Base-by-base conservation (phyloP, 495 filamentous ascomycete species). In the Aspergillus avenaceus region DNA sequence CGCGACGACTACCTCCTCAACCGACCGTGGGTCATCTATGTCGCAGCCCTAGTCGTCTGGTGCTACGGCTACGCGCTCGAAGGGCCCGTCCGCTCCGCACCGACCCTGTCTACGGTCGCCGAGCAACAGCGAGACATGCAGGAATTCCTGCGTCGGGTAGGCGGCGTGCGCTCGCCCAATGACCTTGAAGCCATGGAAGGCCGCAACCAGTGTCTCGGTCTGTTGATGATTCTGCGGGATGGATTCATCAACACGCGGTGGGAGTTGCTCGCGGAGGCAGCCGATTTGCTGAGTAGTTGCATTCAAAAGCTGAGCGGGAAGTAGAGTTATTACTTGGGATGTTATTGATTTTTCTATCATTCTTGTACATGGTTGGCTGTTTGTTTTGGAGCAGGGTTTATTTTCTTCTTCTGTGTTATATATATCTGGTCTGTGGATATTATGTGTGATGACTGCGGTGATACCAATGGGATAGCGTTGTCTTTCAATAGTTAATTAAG, bases 21-120 rank as follows among this genome's bases (percentile, higher is more conserved):
- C 58, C 80, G 93, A 23, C 90, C 93, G 2, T 98, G 93, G 93
- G 90, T 97, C n/a, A 75, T 98, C 42, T 98, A 96, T 62, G 95
- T 95, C 50, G 89, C 93, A 1, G 82, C 85, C 2, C 74, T 97
- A 34, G 91, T 96, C 23, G 88, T 97, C 14, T 98, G 92, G 92
- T 91, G 82, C 47, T 98, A 97, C 60, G 93, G 90, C 19, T 97
- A 82, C 63, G 93, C 93, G 8, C 69, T 97, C 46, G 93, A 97
- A 59, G 93, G 93, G 0, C 78, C 89, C 0, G 77, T 87, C 45
- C 65, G 74, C 16, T 61, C 67, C 7, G 70, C 79, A 2, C 79
- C 80, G 13, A 66, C 69, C 5, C 76, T 85, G 8, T 49, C 56
- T 8, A 82, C 79, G 2, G 72, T 75, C 21, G 76, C 84, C 6